A percentile compares a stretch with the other conserved stretches of the same genome.
These are phyloP conservation scores for Xylaria sp. DNA, from an alignment of 2,329 filamentous ascomycete species.

Conservation along the genomic window DNA sequence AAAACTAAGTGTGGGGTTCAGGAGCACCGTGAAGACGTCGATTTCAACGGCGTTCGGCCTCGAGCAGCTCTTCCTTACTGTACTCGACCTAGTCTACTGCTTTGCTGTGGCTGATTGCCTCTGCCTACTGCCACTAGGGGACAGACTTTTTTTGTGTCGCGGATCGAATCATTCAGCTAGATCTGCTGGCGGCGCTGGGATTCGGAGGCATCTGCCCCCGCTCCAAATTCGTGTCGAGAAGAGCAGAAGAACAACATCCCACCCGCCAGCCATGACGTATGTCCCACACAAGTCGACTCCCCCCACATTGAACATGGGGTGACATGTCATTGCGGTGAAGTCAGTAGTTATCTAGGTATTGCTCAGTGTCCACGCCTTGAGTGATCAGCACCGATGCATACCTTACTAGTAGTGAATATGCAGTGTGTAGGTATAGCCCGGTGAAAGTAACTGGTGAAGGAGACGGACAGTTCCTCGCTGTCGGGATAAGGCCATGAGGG, in stretches of 20 bases:
- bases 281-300: constrained; percentile 1
- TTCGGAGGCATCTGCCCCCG: constrained; percentile 28
- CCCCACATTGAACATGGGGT: constrained; percentile 24
- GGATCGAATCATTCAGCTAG: constrained; percentile 10
- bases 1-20: neutral
- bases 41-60: neutral
- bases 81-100: neutral
- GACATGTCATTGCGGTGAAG: constrained; percentile 6
- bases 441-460: neutral
- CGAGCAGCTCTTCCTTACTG: neutral
- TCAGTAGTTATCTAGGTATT: constrained; percentile 2
- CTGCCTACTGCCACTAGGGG: neutral
- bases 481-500: constrained; percentile 18
- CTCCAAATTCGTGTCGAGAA: constrained; percentile 16
- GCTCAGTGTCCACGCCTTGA: constrained; percentile 3
- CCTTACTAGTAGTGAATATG: neutral
- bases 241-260: constrained; percentile 27
- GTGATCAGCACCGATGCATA: constrained; percentile 13
- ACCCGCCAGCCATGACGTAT: constrained; percentile 33
- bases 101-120: neutral
- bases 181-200: neutral
- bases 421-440: constrained; percentile 15
- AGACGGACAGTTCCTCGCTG: constrained; percentile 5
- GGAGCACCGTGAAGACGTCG: neutral
- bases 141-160: neutral